Conservation (phyloP, 2,329 filamentous ascomycete species). For the Colletotrichum lentis region DNA sequence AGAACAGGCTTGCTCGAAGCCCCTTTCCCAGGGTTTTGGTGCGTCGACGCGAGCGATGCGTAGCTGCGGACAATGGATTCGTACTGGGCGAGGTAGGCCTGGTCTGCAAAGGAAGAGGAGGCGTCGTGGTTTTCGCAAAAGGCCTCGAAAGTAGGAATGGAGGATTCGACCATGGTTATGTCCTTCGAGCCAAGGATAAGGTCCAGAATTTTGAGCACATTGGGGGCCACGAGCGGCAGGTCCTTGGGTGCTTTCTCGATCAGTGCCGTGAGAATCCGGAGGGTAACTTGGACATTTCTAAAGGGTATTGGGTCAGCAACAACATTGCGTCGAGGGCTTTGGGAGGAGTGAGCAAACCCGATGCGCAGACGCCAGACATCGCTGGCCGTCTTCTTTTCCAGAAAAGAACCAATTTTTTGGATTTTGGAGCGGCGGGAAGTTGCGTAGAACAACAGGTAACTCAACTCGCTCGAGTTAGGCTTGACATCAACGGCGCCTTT, state of each 20-base stretch:
- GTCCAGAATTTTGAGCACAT: constrained; percentile 84
- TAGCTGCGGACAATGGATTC: constrained; percentile 83
- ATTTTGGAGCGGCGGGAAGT: constrained; percentile 94
- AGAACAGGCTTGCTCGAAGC: constrained; percentile 74
- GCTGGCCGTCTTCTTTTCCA: constrained; percentile 91
- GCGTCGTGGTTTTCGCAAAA: constrained; percentile 91
- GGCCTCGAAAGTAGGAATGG: constrained; percentile 82
- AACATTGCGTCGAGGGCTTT: not conserved
- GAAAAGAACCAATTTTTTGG: constrained; percentile 92
- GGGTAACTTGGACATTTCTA: constrained; percentile 92
- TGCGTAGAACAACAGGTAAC: constrained; percentile 96
- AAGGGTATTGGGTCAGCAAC: constrained; percentile 6
- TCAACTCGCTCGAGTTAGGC: constrained; percentile 95
- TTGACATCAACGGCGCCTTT: constrained; percentile 93
- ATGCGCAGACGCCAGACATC: constrained; percentile 91
- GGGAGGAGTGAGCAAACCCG: constrained; percentile 65
- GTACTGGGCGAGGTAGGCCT: constrained; percentile 82
- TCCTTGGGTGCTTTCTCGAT: constrained; percentile 94
- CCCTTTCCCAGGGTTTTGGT: constrained; percentile 59
- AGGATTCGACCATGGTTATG: constrained; percentile 91
- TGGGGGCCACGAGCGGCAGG: constrained; percentile 85
- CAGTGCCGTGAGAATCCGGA: constrained; percentile 89
- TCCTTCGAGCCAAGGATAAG: constrained; percentile 85
- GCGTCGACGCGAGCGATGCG: constrained; percentile 78
- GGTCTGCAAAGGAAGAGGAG: constrained; percentile 84